Evolutionary conservation across 1,284 basidiomycete species (phyloP).

Genomic region (Ceratobasidium sp.): DNA sequence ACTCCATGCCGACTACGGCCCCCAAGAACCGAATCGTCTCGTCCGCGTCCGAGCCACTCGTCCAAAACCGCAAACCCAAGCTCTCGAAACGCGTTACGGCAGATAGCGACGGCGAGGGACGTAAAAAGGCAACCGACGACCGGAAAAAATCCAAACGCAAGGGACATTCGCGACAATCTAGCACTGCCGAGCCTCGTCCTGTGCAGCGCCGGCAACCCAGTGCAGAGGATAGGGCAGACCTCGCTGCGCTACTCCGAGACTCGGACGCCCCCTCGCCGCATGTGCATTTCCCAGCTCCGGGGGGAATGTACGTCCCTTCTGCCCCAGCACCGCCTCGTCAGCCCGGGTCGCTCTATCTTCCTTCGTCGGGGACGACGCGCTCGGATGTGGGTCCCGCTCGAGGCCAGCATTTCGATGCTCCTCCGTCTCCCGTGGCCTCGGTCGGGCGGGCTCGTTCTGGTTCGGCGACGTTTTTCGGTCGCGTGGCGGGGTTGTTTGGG

Average conservation of each 20-base stretch:
- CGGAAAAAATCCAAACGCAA: neutral
- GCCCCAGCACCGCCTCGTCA: conserved; percentile 7
- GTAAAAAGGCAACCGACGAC: neutral
- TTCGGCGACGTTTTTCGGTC: conserved; percentile 26
- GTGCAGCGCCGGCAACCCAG: neutral
- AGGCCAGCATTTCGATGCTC: conserved; percentile 20
- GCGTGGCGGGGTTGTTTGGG: conserved; percentile 35
- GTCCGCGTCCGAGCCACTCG: conserved; percentile 23
- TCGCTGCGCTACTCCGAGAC: conserved; percentile 24
- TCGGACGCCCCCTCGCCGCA: conserved; percentile 17
- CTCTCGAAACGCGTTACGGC: neutral
- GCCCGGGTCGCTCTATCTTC: conserved; percentile 14
- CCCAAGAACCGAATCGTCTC: neutral
- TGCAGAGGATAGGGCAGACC: conserved; percentile 4
- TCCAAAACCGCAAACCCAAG: neutral
- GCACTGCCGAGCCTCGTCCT: neutral
- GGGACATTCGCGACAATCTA: neutral
- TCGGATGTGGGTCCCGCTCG: conserved; percentile 24
- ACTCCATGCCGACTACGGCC: neutral
- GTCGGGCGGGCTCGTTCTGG: conserved; percentile 11
- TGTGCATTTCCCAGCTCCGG: conserved; percentile 26
- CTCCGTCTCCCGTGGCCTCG: conserved; percentile 7
- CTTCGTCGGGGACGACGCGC: conserved; percentile 24
- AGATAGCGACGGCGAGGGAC: too few relatives aligned
- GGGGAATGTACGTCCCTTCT: conserved; percentile 13